Evolutionary conservation across 2,329 filamentous ascomycete genomes (phyloP), one percentile per base, ranked within the genome.

Genomic region (Cladosporium oxysporum): DNA sequence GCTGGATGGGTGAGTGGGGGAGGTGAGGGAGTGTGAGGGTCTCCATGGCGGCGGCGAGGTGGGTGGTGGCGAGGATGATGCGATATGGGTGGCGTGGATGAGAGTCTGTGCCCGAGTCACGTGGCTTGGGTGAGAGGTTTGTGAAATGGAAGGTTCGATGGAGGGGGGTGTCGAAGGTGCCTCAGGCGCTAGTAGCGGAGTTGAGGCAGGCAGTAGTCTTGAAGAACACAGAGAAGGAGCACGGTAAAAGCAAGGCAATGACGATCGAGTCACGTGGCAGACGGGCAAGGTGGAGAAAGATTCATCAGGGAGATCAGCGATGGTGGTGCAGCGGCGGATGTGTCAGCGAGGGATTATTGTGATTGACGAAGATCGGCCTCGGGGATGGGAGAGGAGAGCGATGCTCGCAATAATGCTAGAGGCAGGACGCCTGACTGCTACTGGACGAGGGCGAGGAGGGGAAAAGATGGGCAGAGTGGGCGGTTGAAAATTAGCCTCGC

Each of bases 11-110:
- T 0, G 62, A 29, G 7, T 82, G 74, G 1, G 92, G 90, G 52
- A 96, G 81, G 77, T 97, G 92, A 67, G 95, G 89, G 37, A 98
- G 84, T 52, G 82, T 75, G 65, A 96, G 79, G 2, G 86, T 88
- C 79, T 93, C 87, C 73, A 94, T 80, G 44, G 21, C 59, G 37
- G 58, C 33, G 28, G 35, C 35, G 26, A 3, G 26, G 21, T 35
- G 52, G 28, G n/a, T n/a, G n/a, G 28, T 18, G 41, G 18, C 6
- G 41, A 26, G 12, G 6, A 18, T 49, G 59, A 23, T 49, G 31
- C 7, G 31, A 41, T 55, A 33, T 50, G 28, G 26, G 18, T 52
- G 33, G 26, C 31, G 47, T 33, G 59, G 59, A 52, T 4, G 33
- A 11, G 26, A 28, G 44, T 21, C 47, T 31, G 29, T 53, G 26